Evolutionary conservation across 2,329 filamentous ascomycete genomes (phyloP).

Genomic region (Achaetomium macrosporum): DNA sequence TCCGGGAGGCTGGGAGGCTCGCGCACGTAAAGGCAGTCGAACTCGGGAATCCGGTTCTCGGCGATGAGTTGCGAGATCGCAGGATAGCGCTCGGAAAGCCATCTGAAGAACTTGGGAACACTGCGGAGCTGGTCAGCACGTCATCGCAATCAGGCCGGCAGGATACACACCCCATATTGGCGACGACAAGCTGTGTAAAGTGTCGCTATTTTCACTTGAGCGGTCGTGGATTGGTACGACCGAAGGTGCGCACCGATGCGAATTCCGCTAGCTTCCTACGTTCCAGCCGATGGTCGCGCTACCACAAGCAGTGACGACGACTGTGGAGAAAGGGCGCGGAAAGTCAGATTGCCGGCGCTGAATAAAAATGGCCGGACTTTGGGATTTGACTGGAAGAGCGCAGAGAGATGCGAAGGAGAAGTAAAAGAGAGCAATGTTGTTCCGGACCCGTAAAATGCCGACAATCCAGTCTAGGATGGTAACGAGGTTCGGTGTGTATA

Average conservation of each 20-base stretch:
- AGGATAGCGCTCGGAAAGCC: constrained; percentile 98
- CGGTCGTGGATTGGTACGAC: background rate
- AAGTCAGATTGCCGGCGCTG: constrained; percentile 23
- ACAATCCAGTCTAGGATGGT: background rate
- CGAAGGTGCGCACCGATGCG: background rate
- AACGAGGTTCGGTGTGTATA: background rate
- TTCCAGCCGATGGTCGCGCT: background rate
- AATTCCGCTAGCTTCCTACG: background rate
- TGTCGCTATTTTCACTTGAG: constrained; percentile 2
- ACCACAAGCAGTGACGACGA: background rate
- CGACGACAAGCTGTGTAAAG: background rate
- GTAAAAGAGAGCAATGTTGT: background rate
- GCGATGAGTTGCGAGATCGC: constrained; percentile 97
- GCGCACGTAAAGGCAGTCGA: constrained; percentile 86
- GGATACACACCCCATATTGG: constrained; percentile 29
- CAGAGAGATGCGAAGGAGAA: constrained; percentile 2
- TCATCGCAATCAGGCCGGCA: background rate
- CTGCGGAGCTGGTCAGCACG: constrained; percentile 30
- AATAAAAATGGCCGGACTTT: constrained; percentile 28
- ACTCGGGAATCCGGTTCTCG: constrained; percentile 97
- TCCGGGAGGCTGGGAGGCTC: constrained; percentile 15
- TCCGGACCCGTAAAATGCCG: background rate
- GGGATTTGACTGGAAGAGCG: background rate
- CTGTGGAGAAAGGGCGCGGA: background rate
- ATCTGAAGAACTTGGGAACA: constrained; percentile 91